Percentiles rank a stretch among this genome's conserved stretches.
Conservation (phyloP, 2,329 filamentous ascomycete genomes). For the Calonectria fujianensis region DNA sequence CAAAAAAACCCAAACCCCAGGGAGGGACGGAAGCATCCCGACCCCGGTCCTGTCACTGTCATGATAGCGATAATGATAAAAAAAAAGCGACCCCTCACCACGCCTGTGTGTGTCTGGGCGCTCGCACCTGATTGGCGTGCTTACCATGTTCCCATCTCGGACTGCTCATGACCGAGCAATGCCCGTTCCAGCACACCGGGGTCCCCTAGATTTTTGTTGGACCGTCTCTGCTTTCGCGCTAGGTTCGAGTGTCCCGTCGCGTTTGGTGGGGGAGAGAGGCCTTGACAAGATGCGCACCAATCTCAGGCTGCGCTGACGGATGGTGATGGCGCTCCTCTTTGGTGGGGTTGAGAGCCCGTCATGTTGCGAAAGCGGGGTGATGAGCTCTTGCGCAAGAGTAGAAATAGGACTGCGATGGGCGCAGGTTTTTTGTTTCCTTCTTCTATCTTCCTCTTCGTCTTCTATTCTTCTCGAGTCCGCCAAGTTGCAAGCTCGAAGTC, state of each 20-base stretch:
- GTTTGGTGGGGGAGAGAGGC: slow-evolving; percentile 26
- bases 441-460: slow-evolving; percentile 1
- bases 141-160: slow-evolving; percentile 9
- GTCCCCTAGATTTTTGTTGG: neutral
- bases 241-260: neutral
- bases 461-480: neutral
- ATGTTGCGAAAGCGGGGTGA: slow-evolving; percentile 31
- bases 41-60: neutral
- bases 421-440: slow-evolving; percentile 19
- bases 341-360: slow-evolving; percentile 26
- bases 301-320: slow-evolving; percentile 36
- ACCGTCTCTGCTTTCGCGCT: neutral
- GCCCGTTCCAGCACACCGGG: neutral
- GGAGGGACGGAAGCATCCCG: too few species aligned
- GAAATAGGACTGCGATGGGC: slow-evolving; percentile 32
- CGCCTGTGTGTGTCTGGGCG: neutral
- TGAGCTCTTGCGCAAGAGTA: slow-evolving; percentile 26
- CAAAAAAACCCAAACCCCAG: neutral
- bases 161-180: slow-evolving; percentile 9
- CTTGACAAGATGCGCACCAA: slow-evolving; percentile 39
- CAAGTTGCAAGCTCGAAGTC: neutral
- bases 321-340: slow-evolving; percentile 23
- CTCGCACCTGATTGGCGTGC: slow-evolving; percentile 18
- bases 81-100: neutral
- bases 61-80: neutral